Conservation (phyloP, 441 rosid species). For the Pelargonium myrrhifolium region DNA sequence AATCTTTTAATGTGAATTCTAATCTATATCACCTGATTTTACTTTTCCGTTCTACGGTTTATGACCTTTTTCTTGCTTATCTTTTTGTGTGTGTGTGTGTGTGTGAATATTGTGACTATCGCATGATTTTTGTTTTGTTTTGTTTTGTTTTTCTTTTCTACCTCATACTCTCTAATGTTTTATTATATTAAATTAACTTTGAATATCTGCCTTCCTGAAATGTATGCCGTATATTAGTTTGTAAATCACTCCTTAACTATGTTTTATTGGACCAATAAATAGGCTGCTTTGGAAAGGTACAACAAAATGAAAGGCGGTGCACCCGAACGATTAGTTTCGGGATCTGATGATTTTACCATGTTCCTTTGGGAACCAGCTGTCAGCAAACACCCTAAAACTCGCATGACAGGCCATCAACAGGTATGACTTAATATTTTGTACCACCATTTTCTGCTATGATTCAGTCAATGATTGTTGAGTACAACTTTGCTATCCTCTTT, state of each 20-base stretch:
- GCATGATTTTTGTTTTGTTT: neutral
- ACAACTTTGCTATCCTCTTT: conserved; percentile 1
- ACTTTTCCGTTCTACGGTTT: neutral
- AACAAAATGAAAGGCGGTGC: conserved; percentile 71
- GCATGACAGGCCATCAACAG: conserved; percentile 96
- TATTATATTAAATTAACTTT: too few relatives aligned
- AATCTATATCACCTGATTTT: neutral
- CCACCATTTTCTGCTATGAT: conserved; percentile 8
- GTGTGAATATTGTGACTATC: too few relatives aligned
- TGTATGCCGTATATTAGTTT: neutral
- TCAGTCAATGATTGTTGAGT: conserved; percentile 4
- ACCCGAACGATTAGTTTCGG: conserved; percentile 92
- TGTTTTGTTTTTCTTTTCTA: neutral
- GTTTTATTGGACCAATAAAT: conserved; percentile 2
- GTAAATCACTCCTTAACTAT: neutral
- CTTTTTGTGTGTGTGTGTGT: too few relatives aligned
- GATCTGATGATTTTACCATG: conserved; percentile 97
- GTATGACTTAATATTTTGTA: conserved; percentile 23
- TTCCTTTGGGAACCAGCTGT: conserved; percentile 95
- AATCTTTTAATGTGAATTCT: neutral
- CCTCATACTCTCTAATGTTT: neutral
- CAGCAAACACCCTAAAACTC: conserved; percentile 78
- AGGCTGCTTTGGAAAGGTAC: conserved; percentile 82
- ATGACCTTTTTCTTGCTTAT: too few relatives aligned
- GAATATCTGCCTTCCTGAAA: neutral